Base-by-base conservation (phyloP, 2,329 filamentous ascomycete species). In the Fusarium setosum region DNA sequence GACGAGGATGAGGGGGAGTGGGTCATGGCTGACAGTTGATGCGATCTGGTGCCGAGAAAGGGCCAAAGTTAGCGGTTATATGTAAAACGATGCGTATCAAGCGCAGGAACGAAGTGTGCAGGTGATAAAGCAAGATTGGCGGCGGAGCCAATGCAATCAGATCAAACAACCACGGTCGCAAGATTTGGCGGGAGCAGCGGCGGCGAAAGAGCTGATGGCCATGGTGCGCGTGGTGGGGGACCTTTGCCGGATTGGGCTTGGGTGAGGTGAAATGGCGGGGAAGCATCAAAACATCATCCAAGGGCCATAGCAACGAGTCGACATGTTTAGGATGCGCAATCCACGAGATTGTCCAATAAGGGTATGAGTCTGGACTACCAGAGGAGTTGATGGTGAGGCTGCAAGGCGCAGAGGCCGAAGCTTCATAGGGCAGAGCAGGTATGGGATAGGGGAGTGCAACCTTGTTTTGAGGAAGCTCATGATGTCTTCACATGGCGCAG, bases 1-100 rank as follows among this genome's bases (percentile, higher is more conserved):
- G 92, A 92, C 61, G 90, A 92, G 56, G 92, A 92, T 51, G 91
- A 91, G 60, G 92, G 92, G 64, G 93, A 95, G 72, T 90, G 84
- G 82, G 90, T 80, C 88, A 85, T 82, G 82, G 82, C 79, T 63
- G 86, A 78, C 67, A 87, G 76, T 71, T 88, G 84, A 60, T 86
- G 81, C 63, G 84, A 81, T 81, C 86, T 89, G 59, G 44, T 58
- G 17, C 35, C 53, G 52, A 45, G 54, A 34, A 54, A 59, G 38
- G 34, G 49, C 63, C 34, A 61, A 56, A 35, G 56, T 63, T 56
- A 57, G 65, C 59, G 59, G 66, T 58, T 35, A 42, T 55, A 26
- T 44, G 23, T 32, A 13, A 55, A 37, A 54, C 20, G 53, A 61
- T 20, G 48, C 32, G 54, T 61, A 50, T 47, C 51, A 68, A 31